Conservation (phyloP, 169 alveolate genomes). For the Toxoplasma gondii region DNA sequence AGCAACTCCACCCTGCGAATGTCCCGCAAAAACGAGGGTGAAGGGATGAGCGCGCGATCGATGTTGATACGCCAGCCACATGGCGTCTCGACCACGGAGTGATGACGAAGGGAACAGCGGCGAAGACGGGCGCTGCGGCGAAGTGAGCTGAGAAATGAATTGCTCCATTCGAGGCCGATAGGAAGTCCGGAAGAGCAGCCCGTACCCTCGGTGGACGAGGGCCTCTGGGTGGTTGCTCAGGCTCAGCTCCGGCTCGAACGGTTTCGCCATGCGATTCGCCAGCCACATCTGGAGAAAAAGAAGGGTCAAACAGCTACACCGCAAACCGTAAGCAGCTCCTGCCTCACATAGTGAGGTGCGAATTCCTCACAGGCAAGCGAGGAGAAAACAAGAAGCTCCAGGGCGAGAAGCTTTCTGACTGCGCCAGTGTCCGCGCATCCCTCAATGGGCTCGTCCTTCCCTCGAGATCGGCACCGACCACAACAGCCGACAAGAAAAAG, state of each 20-base stretch:
- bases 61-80: not conserved
- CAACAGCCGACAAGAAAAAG: no score
- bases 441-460: no score
- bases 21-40: slow-evolving; percentile 20
- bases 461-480: no score
- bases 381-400: no score
- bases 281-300: slow-evolving; percentile 17
- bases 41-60: not conserved
- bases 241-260: not conserved
- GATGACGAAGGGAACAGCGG: not conserved
- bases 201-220: slow-evolving; percentile 6
- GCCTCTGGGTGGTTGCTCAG: not conserved
- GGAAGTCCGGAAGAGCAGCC: not conserved
- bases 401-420: no score
- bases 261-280: not conserved
- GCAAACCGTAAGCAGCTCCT: not conserved
- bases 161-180: not conserved
- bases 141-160: not conserved
- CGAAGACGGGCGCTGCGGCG: not conserved
- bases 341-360: no score
- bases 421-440: no score
- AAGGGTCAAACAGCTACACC: not conserved
- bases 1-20: slow-evolving; percentile 31
- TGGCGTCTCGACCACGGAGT: not conserved
- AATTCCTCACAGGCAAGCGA: no score